These are phyloP conservation scores for Aspergillus sparsus DNA, from an alignment of 495 filamentous ascomycete genomes.

Conservation along the genomic window DNA sequence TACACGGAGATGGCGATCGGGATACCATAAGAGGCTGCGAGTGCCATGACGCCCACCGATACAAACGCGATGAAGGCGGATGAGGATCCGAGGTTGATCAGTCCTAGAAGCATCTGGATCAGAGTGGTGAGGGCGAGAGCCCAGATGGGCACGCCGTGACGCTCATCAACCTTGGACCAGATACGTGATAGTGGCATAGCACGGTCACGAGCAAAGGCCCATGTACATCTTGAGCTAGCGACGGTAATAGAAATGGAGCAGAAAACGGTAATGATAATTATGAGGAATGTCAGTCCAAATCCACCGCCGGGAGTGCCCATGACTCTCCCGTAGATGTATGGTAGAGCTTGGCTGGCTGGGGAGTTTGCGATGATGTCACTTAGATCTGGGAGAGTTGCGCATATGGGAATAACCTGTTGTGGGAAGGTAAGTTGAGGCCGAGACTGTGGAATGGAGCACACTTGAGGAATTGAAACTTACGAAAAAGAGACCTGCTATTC, in stretches of 20 bases:
- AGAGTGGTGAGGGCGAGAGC: constrained; percentile 38
- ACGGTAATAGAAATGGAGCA: constrained; percentile 64
- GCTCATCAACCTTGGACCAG: constrained; percentile 27
- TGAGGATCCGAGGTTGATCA: constrained; percentile 65
- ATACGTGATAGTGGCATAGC: constrained; percentile 39
- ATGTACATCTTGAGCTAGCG: constrained; percentile 59
- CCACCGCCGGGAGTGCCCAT: constrained; percentile 54
- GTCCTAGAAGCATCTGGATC: constrained; percentile 51
- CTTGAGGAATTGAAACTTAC: not conserved
- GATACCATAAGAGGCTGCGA: constrained; percentile 58
- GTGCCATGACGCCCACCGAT: constrained; percentile 61
- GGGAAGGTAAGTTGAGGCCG: not conserved
- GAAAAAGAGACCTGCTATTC: constrained; percentile 27
- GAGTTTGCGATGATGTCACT: constrained; percentile 40
- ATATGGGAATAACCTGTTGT: constrained; percentile 38
- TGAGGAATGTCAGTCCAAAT: constrained; percentile 44
- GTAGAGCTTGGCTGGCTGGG: constrained; percentile 46
- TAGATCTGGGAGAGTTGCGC: constrained; percentile 47
- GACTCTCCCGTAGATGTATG: constrained; percentile 49
- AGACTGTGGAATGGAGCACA: not conserved
- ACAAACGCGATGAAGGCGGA: constrained; percentile 66
- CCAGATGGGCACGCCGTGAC: constrained; percentile 40
- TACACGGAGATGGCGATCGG: constrained; percentile 56
- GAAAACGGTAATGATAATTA: constrained; percentile 65
- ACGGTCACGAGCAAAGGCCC: constrained; percentile 62